A percentile compares a stretch with the other conserved stretches of the same genome.
phyloP scores from a whole-genome alignment of 106 monocot species.

The Iris macrosiphon region DNA sequence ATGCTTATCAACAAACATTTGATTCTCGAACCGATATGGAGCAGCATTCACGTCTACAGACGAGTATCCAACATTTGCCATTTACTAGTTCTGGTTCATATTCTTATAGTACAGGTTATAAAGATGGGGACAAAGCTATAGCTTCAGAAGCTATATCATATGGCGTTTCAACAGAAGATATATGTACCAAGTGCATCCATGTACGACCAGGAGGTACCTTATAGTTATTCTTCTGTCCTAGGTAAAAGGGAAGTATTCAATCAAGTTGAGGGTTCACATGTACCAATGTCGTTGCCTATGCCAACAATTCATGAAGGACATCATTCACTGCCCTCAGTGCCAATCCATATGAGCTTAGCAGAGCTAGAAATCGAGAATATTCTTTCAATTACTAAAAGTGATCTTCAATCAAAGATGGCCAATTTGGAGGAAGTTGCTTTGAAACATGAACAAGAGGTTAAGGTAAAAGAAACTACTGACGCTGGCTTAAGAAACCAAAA shows the following conservation, averaged over 20 bases:
- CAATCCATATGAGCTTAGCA: slow-evolving; percentile 9
- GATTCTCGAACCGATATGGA: slow-evolving; percentile 23
- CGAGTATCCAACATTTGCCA: slow-evolving; percentile 37
- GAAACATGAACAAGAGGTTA: too few species aligned
- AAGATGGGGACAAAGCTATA: slow-evolving; percentile 31
- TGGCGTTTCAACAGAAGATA: slow-evolving; percentile 25
- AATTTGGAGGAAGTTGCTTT: too few species aligned
- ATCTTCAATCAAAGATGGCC: too few species aligned
- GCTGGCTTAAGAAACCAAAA: too few species aligned
- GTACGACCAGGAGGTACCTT: slow-evolving; percentile 98
- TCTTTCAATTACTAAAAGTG: too few species aligned
- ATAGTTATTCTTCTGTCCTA: slow-evolving; percentile 96
- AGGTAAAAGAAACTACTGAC: too few species aligned
- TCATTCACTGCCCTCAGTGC: slow-evolving; percentile 15
- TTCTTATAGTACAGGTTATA: slow-evolving; percentile 33
- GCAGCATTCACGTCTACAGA: slow-evolving; percentile 16
- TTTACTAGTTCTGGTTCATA: slow-evolving; percentile 20
- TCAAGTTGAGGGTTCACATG: slow-evolving; percentile 26
- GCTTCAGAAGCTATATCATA: slow-evolving; percentile 22
- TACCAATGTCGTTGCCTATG: slow-evolving; percentile 16
- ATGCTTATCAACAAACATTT: slow-evolving; percentile 34
- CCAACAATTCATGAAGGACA: slow-evolving; percentile 28
- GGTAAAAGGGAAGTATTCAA: slow-evolving; percentile 49
- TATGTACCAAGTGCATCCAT: slow-evolving; percentile 46
- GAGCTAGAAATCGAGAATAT: too few species aligned